Conservation (phyloP, 148 eudicot species). For the Persicaria maculosa region DNA sequence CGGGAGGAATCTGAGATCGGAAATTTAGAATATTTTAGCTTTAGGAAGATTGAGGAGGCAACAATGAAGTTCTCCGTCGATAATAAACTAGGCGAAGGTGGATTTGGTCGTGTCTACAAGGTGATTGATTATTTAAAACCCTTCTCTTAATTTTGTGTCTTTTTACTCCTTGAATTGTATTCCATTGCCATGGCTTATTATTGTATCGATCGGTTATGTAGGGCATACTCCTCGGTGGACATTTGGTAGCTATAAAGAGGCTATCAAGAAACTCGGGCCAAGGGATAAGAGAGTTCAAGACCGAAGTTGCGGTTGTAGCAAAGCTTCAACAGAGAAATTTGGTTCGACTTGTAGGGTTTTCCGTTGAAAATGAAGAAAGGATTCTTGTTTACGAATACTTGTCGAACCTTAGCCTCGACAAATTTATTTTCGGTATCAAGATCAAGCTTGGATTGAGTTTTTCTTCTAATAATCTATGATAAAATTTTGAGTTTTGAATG, state of each 20-base stretch:
- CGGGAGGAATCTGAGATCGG: too few relatives aligned
- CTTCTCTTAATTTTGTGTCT: neutral
- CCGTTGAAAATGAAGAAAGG: slow-evolving; percentile 36
- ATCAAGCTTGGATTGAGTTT: too few relatives aligned
- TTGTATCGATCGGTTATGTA: neutral
- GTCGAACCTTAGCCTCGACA: neutral
- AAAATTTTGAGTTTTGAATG: too few relatives aligned
- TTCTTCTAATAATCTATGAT: too few relatives aligned
- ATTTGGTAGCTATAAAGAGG: slow-evolving; percentile 35
- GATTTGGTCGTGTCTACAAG: too few relatives aligned
- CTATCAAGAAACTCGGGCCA: slow-evolving; percentile 40
- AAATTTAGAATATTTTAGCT: too few relatives aligned
- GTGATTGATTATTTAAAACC: neutral
- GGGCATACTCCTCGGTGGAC: slow-evolving; percentile 21
- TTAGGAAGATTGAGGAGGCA: too few relatives aligned
- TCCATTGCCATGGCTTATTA: neutral
- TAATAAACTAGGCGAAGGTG: too few relatives aligned
- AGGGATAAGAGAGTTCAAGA: slow-evolving; percentile 49
- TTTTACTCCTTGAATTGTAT: neutral
- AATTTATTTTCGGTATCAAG: neutral
- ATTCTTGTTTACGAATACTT: neutral
- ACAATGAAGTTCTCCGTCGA: too few relatives aligned
- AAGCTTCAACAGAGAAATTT: slow-evolving; percentile 54
- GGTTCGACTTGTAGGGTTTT: slow-evolving; percentile 45
- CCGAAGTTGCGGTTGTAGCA: slow-evolving; percentile 40